Percentiles rank a stretch among this genome's conserved stretches.
Evolutionary conservation across 208 protist genomes (phyloP).

Genomic region (Trypanosoma melophagium): DNA sequence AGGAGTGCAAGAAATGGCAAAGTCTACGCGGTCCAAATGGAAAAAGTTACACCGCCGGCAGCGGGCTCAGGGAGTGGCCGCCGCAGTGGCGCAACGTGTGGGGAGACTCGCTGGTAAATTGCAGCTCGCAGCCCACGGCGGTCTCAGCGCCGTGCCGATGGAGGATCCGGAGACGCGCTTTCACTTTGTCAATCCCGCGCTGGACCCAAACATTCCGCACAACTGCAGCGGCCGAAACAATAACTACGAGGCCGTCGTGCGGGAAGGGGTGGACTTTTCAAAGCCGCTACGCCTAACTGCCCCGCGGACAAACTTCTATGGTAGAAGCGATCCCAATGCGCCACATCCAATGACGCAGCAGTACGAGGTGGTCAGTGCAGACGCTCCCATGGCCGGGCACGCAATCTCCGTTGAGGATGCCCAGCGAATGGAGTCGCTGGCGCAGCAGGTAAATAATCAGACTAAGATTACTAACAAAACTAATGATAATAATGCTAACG

Average conservation of each 20-base stretch:
- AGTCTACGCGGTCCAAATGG: conserved; percentile 85
- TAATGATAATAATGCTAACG: conserved; percentile 18
- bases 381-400: conserved; percentile 59
- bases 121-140: conserved; percentile 59
- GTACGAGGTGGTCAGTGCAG: conserved; percentile 59
- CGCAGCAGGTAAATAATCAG: conserved; percentile 13
- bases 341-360: conserved; percentile 62
- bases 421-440: conserved; percentile 31
- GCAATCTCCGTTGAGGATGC: conserved; percentile 70
- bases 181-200: conserved; percentile 78
- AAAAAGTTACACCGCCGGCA: conserved; percentile 78
- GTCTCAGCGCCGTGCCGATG: conserved; percentile 63
- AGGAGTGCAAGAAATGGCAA: conserved; percentile 53
- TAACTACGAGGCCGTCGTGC: conserved; percentile 57
- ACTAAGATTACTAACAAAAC: conserved; percentile 10
- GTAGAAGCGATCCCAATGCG: conserved; percentile 57
- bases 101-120: conserved; percentile 69
- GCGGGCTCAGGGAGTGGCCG: conserved; percentile 41
- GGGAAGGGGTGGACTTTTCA: conserved; percentile 53
- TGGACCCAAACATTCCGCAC: conserved; percentile 63
- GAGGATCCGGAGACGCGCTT: conserved; percentile 79
- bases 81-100: conserved; percentile 48
- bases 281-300: conserved; percentile 58
- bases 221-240: conserved; percentile 62
- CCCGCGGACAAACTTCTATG: conserved; percentile 57